A percentile compares a stretch with the other conserved stretches of the same genome.
Conservation (phyloP, 176 grass and related monocot species). For the Carex pumila region DNA sequence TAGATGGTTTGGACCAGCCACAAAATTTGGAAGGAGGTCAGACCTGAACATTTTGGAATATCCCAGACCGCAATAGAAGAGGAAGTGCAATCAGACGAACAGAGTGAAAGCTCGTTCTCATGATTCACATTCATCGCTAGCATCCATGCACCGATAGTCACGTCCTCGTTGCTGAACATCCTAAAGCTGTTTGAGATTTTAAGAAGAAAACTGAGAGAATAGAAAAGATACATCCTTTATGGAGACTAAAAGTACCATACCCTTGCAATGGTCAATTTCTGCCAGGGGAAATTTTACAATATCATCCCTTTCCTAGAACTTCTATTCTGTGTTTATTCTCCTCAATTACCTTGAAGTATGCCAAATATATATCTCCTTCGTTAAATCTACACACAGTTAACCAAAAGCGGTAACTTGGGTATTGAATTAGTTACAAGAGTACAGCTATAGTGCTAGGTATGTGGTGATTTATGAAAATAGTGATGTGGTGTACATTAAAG, state of each 20-base stretch:
- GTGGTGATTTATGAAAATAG: background rate
- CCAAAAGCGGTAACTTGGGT: background rate
- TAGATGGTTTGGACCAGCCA: background rate
- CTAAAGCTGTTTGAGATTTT: slow-evolving; percentile 62
- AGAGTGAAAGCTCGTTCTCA: slow-evolving; percentile 75
- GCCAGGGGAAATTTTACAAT: background rate
- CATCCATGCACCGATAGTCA: slow-evolving; percentile 98
- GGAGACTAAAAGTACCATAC: background rate
- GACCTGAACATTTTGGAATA: slow-evolving; percentile 99
- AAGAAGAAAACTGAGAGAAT: background rate
- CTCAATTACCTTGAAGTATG: background rate
- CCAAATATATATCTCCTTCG: background rate
- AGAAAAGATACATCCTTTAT: background rate
- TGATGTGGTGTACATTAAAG: background rate
- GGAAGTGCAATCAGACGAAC: slow-evolving; percentile 59
- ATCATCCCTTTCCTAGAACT: background rate
- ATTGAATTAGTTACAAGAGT: background rate
- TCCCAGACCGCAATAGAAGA: slow-evolving; percentile 98
- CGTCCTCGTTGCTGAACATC: slow-evolving; percentile 99
- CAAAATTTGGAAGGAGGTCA: slow-evolving; percentile 17
- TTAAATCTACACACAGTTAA: background rate
- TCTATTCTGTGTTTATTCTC: background rate
- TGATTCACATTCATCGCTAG: slow-evolving; percentile 98
- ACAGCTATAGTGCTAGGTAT: background rate
- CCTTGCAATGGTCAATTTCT: background rate